Percentiles rank a stretch among this genome's conserved stretches.
phyloP scores from a whole-genome alignment of 176 grass and related monocot genomes.

The Alopecurus myosuroides region DNA sequence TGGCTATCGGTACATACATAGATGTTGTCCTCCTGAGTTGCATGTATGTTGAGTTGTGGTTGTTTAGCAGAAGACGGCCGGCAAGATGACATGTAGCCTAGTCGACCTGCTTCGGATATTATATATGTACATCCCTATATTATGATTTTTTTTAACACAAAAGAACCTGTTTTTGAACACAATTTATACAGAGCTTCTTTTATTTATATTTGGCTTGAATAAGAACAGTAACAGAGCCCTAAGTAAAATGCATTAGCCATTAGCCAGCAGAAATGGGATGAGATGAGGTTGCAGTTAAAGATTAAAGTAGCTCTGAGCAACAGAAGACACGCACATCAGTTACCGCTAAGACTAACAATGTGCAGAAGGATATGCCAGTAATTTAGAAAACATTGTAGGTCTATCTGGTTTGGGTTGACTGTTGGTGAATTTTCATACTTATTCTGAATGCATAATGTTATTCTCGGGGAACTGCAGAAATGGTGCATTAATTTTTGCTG shows the following conservation, averaged over 20 bases:
- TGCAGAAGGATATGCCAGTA: background rate
- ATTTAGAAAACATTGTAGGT: background rate
- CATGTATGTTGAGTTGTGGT: too few relatives aligned
- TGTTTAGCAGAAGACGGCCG: too few relatives aligned
- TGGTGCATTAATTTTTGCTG: background rate
- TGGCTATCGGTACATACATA: too few relatives aligned
- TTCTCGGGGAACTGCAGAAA: background rate
- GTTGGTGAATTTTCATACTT: background rate
- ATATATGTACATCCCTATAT: too few relatives aligned
- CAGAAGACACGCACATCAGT: background rate
- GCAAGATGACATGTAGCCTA: too few relatives aligned
- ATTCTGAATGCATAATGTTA: conserved; percentile 13
- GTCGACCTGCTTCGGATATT: too few relatives aligned
- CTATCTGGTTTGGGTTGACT: background rate
- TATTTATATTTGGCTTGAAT: background rate
- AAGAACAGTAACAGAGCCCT: background rate
- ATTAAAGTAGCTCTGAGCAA: background rate
- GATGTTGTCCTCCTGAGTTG: too few relatives aligned
- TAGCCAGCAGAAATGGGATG: background rate
- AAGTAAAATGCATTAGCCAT: background rate
- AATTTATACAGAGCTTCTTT: background rate
- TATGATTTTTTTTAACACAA: background rate
- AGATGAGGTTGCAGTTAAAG: background rate
- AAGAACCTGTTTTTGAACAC: background rate
- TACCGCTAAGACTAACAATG: background rate